Percentiles rank a stretch among this genome's conserved stretches.
Conservation (phyloP, 345 rosid species). For the Moricandia moricandioides region DNA sequence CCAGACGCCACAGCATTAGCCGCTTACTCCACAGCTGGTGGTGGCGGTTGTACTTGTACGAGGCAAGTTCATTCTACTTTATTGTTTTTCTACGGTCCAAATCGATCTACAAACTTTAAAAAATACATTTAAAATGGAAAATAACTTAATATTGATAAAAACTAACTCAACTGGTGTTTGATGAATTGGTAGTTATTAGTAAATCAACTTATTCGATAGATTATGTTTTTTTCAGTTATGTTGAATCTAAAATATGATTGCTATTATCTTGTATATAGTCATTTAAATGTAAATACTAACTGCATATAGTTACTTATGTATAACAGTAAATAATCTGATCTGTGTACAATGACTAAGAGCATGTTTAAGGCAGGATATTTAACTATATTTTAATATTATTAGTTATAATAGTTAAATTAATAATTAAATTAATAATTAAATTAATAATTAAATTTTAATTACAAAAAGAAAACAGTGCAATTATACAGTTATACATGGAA, state of each 20-base stretch:
- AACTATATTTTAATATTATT: no score
- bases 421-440: no score
- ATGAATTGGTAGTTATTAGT: neutral
- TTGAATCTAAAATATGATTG: neutral
- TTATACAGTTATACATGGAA: no score
- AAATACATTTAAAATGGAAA: neutral
- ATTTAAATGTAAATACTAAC: no score
- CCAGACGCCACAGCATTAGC: constrained; percentile 16
- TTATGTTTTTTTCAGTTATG: neutral
- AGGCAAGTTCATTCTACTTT: constrained; percentile 15
- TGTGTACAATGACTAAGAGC: no score
- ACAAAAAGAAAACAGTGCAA: no score
- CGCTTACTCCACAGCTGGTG: constrained; percentile 14
- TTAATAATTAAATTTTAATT: no score
- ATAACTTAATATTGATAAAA: neutral
- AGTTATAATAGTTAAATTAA: no score
- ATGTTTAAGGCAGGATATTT: no score
- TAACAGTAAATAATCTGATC: no score
- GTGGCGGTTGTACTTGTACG: constrained; percentile 6
- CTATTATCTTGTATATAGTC: no score
- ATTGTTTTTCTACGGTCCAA: neutral
- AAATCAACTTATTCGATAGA: neutral
- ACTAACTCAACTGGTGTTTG: neutral
- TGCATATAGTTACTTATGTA: no score
- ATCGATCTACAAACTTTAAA: neutral